phyloP scores from a whole-genome alignment of 192 early-diverging fungal genomes.

The Coemansia sp. region DNA sequence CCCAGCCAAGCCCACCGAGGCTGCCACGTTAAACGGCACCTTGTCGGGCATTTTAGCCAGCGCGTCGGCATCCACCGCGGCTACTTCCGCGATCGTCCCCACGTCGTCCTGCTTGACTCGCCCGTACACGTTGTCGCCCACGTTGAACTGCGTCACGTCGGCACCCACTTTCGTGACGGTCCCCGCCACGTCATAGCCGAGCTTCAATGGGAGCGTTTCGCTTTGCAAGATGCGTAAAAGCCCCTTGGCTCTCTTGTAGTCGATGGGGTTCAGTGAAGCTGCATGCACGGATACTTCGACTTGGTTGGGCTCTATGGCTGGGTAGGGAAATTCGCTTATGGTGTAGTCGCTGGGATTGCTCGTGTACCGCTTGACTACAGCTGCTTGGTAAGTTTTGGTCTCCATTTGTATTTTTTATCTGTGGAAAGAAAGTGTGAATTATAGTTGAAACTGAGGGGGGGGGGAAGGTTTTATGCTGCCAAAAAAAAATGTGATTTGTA shows the following conservation, averaged over 20 bases:
- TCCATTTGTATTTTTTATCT: not conserved
- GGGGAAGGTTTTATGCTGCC: not conserved
- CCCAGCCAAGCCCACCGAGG: constrained; percentile 54
- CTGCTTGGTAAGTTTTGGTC: constrained; percentile 21
- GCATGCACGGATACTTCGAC: constrained; percentile 48
- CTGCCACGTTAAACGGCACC: constrained; percentile 45
- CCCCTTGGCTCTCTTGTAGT: constrained; percentile 54
- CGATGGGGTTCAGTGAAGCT: constrained; percentile 57
- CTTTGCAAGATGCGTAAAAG: constrained; percentile 28
- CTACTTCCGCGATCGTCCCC: constrained; percentile 41
- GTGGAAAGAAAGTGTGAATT: not conserved
- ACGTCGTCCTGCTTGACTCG: constrained; percentile 9
- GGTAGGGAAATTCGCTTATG: constrained; percentile 9
- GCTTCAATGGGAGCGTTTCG: constrained; percentile 40
- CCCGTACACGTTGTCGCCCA: constrained; percentile 56
- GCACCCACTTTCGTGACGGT: constrained; percentile 40
- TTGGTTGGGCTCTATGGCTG: constrained; percentile 12
- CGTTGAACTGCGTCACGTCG: constrained; percentile 35
- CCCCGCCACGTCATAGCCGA: constrained; percentile 59
- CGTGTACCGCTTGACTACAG: constrained; percentile 15
- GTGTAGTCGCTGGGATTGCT: constrained; percentile 14
- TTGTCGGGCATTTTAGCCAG: constrained; percentile 34
- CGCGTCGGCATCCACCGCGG: constrained; percentile 18
- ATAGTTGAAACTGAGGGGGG: too few species aligned
- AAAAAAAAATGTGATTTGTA: not conserved